Conservation (phyloP, 345 rosid species). For the Reutealis trisperma region DNA sequence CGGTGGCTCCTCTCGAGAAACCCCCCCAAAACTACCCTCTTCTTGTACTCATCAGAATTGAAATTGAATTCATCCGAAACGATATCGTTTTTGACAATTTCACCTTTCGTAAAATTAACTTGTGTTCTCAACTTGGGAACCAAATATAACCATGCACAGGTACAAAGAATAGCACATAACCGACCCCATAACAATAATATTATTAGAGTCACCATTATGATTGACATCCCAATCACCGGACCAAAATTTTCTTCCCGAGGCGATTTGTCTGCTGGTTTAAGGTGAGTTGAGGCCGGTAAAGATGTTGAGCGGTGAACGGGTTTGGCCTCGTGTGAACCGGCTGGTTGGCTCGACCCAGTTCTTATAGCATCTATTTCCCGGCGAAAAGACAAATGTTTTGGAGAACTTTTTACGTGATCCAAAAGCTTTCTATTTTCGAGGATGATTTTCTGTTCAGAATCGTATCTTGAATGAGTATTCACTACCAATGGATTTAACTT, state of each 20-base stretch:
- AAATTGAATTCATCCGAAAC: slow-evolving; percentile 29
- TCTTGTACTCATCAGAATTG: slow-evolving; percentile 51
- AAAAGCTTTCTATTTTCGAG: slow-evolving; percentile 27
- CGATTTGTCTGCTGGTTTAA: neutral
- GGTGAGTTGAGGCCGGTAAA: slow-evolving; percentile 1
- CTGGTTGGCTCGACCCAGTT: slow-evolving; percentile 30
- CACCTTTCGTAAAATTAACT: neutral
- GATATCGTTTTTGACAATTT: neutral
- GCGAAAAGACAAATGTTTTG: slow-evolving; percentile 18
- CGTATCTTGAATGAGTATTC: slow-evolving; percentile 19
- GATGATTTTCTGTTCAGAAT: slow-evolving; percentile 21
- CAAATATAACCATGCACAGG: slow-evolving; percentile 34
- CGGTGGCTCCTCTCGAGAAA: slow-evolving; percentile 62
- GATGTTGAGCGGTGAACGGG: slow-evolving; percentile 15
- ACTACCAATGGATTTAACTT: neutral
- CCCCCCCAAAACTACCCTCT: slow-evolving; percentile 71
- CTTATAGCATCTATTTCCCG: slow-evolving; percentile 27
- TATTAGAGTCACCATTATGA: slow-evolving; percentile 36
- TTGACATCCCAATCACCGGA: slow-evolving; percentile 55
- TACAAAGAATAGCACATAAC: slow-evolving; percentile 31
- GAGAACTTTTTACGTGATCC: slow-evolving; percentile 15
- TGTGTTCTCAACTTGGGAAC: slow-evolving; percentile 40
- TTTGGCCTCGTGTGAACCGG: slow-evolving; percentile 32
- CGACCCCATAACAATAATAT: slow-evolving; percentile 28
- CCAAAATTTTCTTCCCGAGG: slow-evolving; percentile 12